Evolutionary conservation across 2,329 filamentous ascomycete genomes (phyloP).

Genomic region (Rasamsonia emersonii): DNA sequence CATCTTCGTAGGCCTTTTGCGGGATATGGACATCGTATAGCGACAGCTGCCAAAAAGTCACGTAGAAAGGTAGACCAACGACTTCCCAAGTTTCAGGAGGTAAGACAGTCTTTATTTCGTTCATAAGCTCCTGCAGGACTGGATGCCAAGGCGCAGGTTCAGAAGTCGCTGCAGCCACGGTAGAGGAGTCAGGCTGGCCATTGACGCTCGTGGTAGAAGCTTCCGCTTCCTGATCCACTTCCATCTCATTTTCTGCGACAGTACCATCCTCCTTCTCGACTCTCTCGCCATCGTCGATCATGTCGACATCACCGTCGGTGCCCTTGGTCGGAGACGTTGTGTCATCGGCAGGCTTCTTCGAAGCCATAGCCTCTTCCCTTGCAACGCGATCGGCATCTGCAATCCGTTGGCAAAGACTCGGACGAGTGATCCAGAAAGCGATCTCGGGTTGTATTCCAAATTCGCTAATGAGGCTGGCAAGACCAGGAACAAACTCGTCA

Average conservation of each 20-base stretch:
- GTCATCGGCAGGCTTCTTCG: slow-evolving; percentile 14
- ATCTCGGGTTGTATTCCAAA: slow-evolving; percentile 72
- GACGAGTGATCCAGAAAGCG: slow-evolving; percentile 75
- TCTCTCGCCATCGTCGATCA: slow-evolving; percentile 19
- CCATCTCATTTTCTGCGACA: slow-evolving; percentile 20
- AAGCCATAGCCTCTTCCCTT: slow-evolving; percentile 17
- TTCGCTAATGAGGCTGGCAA: slow-evolving; percentile 63
- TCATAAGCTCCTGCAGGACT: slow-evolving; percentile 65
- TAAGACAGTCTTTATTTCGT: slow-evolving; percentile 54
- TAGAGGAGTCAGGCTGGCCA: slow-evolving; percentile 13
- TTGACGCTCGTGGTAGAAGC: slow-evolving; percentile 9
- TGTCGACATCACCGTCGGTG: slow-evolving; percentile 28
- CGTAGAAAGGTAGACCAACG: slow-evolving; percentile 73
- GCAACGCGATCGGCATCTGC: slow-evolving; percentile 28
- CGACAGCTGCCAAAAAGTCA: slow-evolving; percentile 85
- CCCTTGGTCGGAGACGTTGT: slow-evolving; percentile 16
- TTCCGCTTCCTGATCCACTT: slow-evolving; percentile 24
- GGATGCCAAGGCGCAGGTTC: slow-evolving; percentile 52
- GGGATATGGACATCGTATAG: slow-evolving; percentile 74
- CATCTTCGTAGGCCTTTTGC: slow-evolving; percentile 66
- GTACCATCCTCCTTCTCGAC: slow-evolving; percentile 12
- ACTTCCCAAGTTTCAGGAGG: slow-evolving; percentile 58
- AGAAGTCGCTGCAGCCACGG: slow-evolving; percentile 20
- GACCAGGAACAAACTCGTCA: slow-evolving; percentile 65
- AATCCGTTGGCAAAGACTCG: slow-evolving; percentile 62